Evolutionary conservation across 495 filamentous ascomycete genomes (phyloP).

Genomic region (Hyaloscypha finlandica): DNA sequence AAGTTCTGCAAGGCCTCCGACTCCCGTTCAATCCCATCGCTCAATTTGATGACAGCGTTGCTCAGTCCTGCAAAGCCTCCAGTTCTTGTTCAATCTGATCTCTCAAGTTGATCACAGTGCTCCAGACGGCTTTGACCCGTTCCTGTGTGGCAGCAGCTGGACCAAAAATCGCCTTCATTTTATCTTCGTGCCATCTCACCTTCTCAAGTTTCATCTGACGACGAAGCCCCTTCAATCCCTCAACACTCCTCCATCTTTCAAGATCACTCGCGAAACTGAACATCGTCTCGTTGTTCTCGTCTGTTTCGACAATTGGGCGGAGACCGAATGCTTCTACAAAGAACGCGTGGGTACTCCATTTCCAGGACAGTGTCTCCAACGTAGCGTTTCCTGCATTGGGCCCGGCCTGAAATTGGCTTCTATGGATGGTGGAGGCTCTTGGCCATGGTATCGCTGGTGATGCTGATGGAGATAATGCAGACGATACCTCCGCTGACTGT

Average conservation of each 20-base stretch:
- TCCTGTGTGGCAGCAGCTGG: not conserved
- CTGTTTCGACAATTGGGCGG: not conserved
- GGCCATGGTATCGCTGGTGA: not conserved
- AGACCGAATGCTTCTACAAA: not conserved
- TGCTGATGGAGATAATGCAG: not conserved
- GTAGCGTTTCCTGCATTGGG: not conserved
- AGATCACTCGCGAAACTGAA: not conserved
- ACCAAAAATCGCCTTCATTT: slow-evolving; percentile 11
- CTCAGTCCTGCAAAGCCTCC: not conserved
- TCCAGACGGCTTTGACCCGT: slow-evolving; percentile 16
- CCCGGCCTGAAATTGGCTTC: not conserved
- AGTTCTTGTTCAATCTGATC: slow-evolving; percentile 4
- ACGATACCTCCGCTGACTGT: not conserved
- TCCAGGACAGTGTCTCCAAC: not conserved
- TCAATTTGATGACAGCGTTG: not conserved
- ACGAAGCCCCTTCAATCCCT: not conserved
- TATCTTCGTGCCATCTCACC: slow-evolving; percentile 24
- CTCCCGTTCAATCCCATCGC: too few species aligned
- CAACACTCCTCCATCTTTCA: not conserved
- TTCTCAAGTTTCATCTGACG: slow-evolving; percentile 27
- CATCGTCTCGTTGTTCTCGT: not conserved
- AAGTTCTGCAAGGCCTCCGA: too few species aligned
- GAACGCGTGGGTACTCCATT: not conserved
- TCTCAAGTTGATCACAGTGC: slow-evolving; percentile 20
- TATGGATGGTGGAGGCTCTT: not conserved